A percentile compares a stretch with the other conserved stretches of the same genome.
These are phyloP conservation scores for Hypoxylon sp. DNA, from an alignment of 2,329 filamentous ascomycete species.

Conservation along the genomic window DNA sequence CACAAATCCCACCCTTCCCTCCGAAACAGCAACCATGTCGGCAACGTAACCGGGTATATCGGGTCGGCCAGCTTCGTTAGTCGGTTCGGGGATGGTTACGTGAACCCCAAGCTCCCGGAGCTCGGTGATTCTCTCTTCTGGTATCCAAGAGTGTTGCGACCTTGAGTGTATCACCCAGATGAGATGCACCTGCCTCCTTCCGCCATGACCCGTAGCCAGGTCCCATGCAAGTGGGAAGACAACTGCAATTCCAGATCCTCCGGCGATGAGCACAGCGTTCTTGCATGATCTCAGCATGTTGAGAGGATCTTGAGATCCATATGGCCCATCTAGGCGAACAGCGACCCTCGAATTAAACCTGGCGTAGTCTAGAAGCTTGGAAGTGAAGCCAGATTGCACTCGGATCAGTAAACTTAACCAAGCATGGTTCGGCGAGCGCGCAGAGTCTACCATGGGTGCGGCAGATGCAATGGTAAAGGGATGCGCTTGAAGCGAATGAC, in stretches of 20 bases:
- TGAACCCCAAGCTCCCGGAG: slow-evolving; percentile 65
- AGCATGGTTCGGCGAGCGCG: slow-evolving; percentile 58
- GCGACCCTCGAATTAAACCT: slow-evolving; percentile 59
- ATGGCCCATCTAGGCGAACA: slow-evolving; percentile 74
- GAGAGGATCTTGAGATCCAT: slow-evolving; percentile 71
- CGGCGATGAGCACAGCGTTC: slow-evolving; percentile 70
- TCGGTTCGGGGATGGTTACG: slow-evolving; percentile 69
- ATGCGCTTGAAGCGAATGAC: slow-evolving; percentile 72
- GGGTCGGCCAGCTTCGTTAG: slow-evolving; percentile 67
- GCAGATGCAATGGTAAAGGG: slow-evolving; percentile 77
- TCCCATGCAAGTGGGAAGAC: slow-evolving; percentile 72
- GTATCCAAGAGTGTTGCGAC: slow-evolving; percentile 69
- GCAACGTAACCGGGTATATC: slow-evolving; percentile 64
- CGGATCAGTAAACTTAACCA: slow-evolving; percentile 73
- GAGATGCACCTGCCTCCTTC: slow-evolving; percentile 61
- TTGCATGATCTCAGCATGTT: slow-evolving; percentile 65
- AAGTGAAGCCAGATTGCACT: slow-evolving; percentile 72
- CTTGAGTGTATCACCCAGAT: slow-evolving; percentile 72
- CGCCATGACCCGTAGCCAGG: slow-evolving; percentile 55
- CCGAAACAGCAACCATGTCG: slow-evolving; percentile 54
- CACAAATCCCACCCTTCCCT: slow-evolving; percentile 53
- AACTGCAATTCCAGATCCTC: slow-evolving; percentile 76
- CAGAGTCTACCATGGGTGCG: slow-evolving; percentile 58
- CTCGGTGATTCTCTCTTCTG: slow-evolving; percentile 64
- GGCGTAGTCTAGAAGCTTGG: slow-evolving; percentile 67